These are phyloP conservation scores for Corchorus capsularis DNA, from an alignment of 345 rosid species.

Conservation along the genomic window DNA sequence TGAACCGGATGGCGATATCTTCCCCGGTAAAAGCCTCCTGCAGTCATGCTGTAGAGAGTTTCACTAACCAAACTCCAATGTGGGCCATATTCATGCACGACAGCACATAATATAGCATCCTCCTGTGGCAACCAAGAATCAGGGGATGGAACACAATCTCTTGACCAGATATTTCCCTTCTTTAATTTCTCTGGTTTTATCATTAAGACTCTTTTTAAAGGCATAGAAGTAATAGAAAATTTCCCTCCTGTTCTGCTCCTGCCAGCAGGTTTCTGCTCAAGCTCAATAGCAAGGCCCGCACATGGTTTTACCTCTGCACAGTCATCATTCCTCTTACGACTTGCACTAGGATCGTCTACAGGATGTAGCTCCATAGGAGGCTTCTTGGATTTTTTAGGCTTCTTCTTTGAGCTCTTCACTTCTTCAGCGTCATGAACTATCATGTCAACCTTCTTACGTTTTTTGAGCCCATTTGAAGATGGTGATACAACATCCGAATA, in stretches of 20 bases:
- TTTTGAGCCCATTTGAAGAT: constrained; percentile 46
- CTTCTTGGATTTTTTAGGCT: constrained; percentile 71
- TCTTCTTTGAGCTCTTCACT: constrained; percentile 64
- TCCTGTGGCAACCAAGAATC: constrained; percentile 95
- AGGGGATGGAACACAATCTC: constrained; percentile 90
- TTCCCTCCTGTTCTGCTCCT: constrained; percentile 82
- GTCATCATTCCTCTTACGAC: constrained; percentile 46
- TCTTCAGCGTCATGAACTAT: constrained; percentile 44
- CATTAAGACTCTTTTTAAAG: constrained; percentile 75
- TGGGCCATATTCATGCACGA: constrained; percentile 96
- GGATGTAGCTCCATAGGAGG: constrained; percentile 36
- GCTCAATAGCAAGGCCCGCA: constrained; percentile 46
- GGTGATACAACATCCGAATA: constrained; percentile 55
- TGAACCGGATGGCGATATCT: constrained; percentile 90
- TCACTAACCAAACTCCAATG: constrained; percentile 89
- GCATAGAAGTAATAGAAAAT: constrained; percentile 73
- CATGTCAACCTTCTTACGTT: constrained; percentile 64
- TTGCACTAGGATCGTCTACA: constrained; percentile 40
- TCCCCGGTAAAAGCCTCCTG: constrained; percentile 94
- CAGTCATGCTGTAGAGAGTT: constrained; percentile 81
- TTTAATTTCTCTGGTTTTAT: constrained; percentile 91
- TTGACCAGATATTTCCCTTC: constrained; percentile 90
- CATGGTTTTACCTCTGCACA: constrained; percentile 40
- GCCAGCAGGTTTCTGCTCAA: constrained; percentile 61
- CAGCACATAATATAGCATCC: constrained; percentile 97